Evolutionary conservation across 106 monocot species (phyloP), one percentile per base, ranked within the genome.

Genomic region (Agapanthus africanus): DNA sequence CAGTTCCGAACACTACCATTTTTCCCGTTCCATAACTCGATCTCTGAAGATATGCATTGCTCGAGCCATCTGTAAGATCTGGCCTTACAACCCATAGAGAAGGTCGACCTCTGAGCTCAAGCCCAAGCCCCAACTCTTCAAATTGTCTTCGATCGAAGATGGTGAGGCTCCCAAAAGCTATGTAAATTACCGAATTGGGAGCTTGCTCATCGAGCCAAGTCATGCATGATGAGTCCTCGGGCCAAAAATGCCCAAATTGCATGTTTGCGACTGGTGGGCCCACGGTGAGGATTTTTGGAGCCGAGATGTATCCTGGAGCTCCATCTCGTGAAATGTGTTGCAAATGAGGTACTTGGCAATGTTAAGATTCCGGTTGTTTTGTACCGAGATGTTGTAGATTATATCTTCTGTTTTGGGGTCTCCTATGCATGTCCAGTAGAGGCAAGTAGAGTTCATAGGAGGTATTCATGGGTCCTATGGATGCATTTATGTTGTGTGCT

Each of bases 1-100:
- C n/a, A n/a, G n/a, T n/a, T n/a, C n/a, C n/a, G n/a, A n/a, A n/a
- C n/a, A n/a, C n/a, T n/a, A n/a, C n/a, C n/a, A n/a, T n/a, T n/a
- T n/a, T n/a, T n/a, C n/a, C n/a, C n/a, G n/a, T n/a, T n/a, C n/a
- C n/a, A n/a, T n/a, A n/a, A n/a, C n/a, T n/a, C n/a, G n/a, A n/a
- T n/a, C n/a, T n/a, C n/a, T n/a, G n/a, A n/a, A n/a, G n/a, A n/a
- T n/a, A n/a, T n/a, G n/a, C n/a, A n/a, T n/a, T n/a, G n/a, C n/a
- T n/a, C n/a, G n/a, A n/a, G n/a, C n/a, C n/a, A n/a, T 37, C 57
- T 0, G 74, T 72, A 0, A 81, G 46, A 40, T 74, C 81, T 0
- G 80, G 70, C 59, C 79, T 61, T 23, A 74, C 86, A 18, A 83
- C 83, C 83, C 87, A 87, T 11, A 87, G 50, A 71, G 83, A 87